Evolutionary conservation across 345 rosid species (phyloP), one percentile per base, ranked within the genome.

Genomic region (Mercurialis annua): DNA sequence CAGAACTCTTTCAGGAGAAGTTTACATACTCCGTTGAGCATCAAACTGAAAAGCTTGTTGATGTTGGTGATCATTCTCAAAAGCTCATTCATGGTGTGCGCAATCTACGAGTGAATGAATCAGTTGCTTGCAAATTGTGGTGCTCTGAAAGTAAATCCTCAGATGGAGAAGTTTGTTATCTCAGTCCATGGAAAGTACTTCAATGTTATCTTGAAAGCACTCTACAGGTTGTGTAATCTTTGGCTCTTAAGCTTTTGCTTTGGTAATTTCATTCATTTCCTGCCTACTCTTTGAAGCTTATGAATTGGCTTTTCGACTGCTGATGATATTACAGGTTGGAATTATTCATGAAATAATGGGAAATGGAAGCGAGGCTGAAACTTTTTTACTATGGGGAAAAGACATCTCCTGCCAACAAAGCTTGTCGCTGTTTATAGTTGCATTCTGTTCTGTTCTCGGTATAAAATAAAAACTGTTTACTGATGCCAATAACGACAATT

Each of bases 141-240:
- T 80, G 83, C 11, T 79, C 81, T 50, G 77, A 83, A 52, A 59
- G 58, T 46, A 61, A 59, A 71, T 68, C 73, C 29, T 74, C 77
- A 79, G 82, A 89, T 54, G 33, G 79, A 43, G 84, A 79, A 66
- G 74, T 69, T 63, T 79, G 65, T 60, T 82, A 91, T 81, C 84
- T 91, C 72, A 94, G 97, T 75, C 85, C 95, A 29, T 94, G 97
- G 96, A 87, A 81, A 71, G 83, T 84, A 66, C 85, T 94, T 64
- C 91, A 94, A 23, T 80, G 89, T 75, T 91, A 89, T 73, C 85
- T 94, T 69, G 99, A 94, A 76, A 94, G 99, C 84, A 86, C 81
- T 71, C 85, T 91, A 71, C 97, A 94, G 95, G 98, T 93, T 59
- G 56, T 77, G 56, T 65, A 62, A 17, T 52, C 44, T 60, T 62